Evolutionary conservation across 345 rosid genomes (phyloP).

Genomic region (Zanthoxylum bungeanum): DNA sequence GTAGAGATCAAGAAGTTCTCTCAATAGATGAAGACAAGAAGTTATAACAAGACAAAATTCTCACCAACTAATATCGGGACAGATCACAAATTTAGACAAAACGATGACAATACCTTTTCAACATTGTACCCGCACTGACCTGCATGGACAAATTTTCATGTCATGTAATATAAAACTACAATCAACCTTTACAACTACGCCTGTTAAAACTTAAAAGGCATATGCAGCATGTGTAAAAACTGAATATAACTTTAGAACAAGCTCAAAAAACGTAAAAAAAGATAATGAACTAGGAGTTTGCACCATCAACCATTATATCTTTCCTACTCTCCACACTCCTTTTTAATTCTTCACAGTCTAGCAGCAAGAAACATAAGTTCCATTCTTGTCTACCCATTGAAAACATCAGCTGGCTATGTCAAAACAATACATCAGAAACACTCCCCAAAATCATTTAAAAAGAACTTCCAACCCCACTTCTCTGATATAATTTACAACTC

Average conservation of each 20-base stretch:
- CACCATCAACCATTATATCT: neutral
- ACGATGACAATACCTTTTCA: constrained; percentile 55
- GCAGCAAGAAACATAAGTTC: neutral
- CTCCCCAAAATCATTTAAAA: too few relatives aligned
- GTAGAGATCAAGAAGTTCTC: neutral
- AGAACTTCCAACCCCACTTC: neutral
- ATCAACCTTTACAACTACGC: neutral
- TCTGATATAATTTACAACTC: neutral
- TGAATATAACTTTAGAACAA: neutral
- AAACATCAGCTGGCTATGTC: neutral
- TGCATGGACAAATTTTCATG: constrained; percentile 34
- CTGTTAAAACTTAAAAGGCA: neutral
- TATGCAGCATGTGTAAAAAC: neutral
- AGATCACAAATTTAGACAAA: constrained; percentile 10
- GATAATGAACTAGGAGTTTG: neutral
- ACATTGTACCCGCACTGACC: constrained; percentile 80
- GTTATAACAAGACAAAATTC: neutral
- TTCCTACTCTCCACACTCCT: neutral
- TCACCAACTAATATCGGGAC: neutral
- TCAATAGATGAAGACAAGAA: neutral
- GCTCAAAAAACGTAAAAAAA: neutral
- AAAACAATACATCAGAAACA: neutral
- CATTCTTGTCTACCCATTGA: neutral
- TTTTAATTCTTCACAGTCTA: neutral
- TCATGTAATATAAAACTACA: constrained; percentile 12